Percentiles rank a stretch among this genome's conserved stretches.
phyloP scores from a whole-genome alignment of 2,329 filamentous ascomycete genomes.

The Colletotrichum viniferum region DNA sequence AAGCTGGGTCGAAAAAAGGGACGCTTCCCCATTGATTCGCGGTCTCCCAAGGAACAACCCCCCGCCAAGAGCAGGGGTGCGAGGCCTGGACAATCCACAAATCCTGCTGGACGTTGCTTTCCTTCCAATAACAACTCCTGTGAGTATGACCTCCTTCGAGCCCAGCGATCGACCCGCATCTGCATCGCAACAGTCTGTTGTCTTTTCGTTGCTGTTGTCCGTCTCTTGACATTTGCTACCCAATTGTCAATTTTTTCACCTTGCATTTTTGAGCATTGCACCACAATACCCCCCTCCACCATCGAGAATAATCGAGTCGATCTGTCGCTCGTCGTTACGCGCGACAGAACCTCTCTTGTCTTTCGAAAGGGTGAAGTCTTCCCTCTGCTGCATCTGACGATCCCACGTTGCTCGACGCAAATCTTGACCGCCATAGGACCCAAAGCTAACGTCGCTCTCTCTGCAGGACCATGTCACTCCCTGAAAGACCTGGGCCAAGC shows the following conservation, averaged over 20 bases:
- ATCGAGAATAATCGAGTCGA: background rate
- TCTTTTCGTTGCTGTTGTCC: slow-evolving; percentile 8
- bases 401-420: background rate
- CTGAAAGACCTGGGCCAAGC: slow-evolving; percentile 67
- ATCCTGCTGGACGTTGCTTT: slow-evolving; percentile 8
- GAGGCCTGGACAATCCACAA: slow-evolving; percentile 20
- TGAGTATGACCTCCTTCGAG: slow-evolving; percentile 20
- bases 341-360: slow-evolving; percentile 10
- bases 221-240: background rate
- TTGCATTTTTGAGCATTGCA: background rate
- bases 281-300: background rate
- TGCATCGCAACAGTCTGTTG: slow-evolving; percentile 1
- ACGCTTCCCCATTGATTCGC: slow-evolving; percentile 19
- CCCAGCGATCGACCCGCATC: background rate
- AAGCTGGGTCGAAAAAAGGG: slow-evolving; percentile 7
- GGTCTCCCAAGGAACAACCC: slow-evolving; percentile 24
- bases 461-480: slow-evolving; percentile 62
- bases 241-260: background rate
- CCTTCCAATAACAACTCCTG: slow-evolving; percentile 23
- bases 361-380: slow-evolving; percentile 24
- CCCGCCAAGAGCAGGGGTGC: slow-evolving; percentile 18
- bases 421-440: background rate
- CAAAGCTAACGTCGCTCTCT: slow-evolving; percentile 6
- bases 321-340: slow-evolving; percentile 2
- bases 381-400: background rate